Evolutionary conservation across 2,329 filamentous ascomycete species (phyloP), one percentile per base, ranked within the genome.

Genomic region (Aspergillus arachidicola): DNA sequence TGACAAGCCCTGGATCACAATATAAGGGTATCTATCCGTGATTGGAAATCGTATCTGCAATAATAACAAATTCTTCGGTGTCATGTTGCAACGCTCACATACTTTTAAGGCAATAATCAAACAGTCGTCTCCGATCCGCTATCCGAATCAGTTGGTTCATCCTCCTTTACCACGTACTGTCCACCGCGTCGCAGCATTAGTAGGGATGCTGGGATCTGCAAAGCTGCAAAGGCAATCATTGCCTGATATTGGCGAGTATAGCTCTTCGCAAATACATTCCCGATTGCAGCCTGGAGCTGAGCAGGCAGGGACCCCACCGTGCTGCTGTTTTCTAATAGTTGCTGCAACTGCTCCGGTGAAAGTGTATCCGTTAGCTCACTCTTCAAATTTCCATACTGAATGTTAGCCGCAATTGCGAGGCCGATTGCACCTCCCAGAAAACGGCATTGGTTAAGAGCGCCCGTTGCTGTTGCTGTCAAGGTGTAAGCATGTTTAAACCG

Each of bases 381-480:
- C 23, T 61, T 55, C 11, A 61, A 21, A 4, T 54, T 34, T 3
- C 32, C 51, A 28, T 46, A 46, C n/a, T 56, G 59, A 19, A 61
- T 57, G 16, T 61, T 61, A 1, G 51, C 50, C 1, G 59, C 59
- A 36, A 61, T 57, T 1, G 59, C 54, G 16, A 61, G 53, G 10
- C 59, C 59, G 9, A 61, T 48, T 36, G 59, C 59, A 12, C 59
- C 59, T 11, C 59, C 59, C 1, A 61, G 53, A 19, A 61, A 61
- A 11, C 59, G 59, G 19, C 53, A 55, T 50, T 61, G 59, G 5
- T 56, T 61, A n/a, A 61, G n/a, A 3, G 59, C 32, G 12, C 59
- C 59, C 1, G 59, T 56, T 16, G 59, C 59, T 6, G 41, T 57
- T 30, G 59, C 59, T 61, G 23, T 9, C 19, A 6, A 28, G 16